Evolutionary conservation across 2,329 filamentous ascomycete genomes (phyloP).

Genomic region (Didymella segeticola): DNA sequence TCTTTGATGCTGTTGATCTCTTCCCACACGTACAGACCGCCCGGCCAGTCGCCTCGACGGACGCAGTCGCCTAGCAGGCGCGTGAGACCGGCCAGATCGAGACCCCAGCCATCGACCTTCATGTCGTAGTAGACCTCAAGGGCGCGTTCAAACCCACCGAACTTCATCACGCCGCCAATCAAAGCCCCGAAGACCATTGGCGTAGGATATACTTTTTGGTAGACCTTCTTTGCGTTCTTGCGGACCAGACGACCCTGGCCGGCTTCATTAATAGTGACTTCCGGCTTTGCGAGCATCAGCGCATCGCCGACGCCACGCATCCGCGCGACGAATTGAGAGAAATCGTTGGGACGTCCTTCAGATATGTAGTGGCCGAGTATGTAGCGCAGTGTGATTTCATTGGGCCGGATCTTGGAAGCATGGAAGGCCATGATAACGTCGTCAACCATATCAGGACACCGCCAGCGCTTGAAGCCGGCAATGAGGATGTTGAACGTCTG

Average conservation of each 20-base stretch:
- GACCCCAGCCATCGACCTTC: slow-evolving; percentile 55
- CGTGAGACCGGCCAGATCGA: slow-evolving; percentile 49
- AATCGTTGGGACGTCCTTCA: slow-evolving; percentile 39
- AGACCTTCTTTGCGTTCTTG: slow-evolving; percentile 37
- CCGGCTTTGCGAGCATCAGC: slow-evolving; percentile 51
- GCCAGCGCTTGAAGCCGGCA: slow-evolving; percentile 60
- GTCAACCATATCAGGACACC: slow-evolving; percentile 33
- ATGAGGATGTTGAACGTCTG: slow-evolving; percentile 76
- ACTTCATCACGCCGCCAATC: slow-evolving; percentile 52
- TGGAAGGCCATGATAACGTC: slow-evolving; percentile 42
- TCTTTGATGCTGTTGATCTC: slow-evolving; percentile 48
- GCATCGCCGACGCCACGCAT: slow-evolving; percentile 52
- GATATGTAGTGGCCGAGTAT: slow-evolving; percentile 51
- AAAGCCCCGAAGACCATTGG: slow-evolving; percentile 54
- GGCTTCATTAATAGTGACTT: slow-evolving; percentile 46
- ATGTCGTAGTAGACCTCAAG: slow-evolving; percentile 52
- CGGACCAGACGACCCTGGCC: slow-evolving; percentile 36
- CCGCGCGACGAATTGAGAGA: slow-evolving; percentile 48
- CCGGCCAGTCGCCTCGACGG: slow-evolving; percentile 45
- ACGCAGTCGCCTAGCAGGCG: slow-evolving; percentile 52
- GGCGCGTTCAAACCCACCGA: slow-evolving; percentile 54
- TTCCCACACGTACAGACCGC: slow-evolving; percentile 50
- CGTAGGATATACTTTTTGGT: slow-evolving; percentile 54
- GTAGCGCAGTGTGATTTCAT: slow-evolving; percentile 53
- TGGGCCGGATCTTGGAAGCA: slow-evolving; percentile 51